Evolutionary conservation across 495 filamentous ascomycete genomes (phyloP), one percentile per base, ranked within the genome.

Genomic region (Cercophora sp.): DNA sequence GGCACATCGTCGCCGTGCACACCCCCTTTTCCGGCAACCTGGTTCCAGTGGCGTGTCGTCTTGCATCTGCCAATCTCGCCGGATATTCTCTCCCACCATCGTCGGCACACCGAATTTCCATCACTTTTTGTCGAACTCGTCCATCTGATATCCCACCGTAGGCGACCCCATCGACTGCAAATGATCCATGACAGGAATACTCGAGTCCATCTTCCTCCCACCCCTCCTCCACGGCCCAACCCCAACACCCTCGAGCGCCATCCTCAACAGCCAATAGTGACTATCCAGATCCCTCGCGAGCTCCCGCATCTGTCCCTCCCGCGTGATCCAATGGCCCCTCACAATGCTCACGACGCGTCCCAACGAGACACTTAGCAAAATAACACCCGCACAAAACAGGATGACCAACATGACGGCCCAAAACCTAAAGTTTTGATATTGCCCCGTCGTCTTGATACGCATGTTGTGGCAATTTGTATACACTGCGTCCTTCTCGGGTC

Each of bases 121-220:
- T n/a, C n/a, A n/a, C n/a, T n/a, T n/a, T n/a, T n/a, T n/a, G n/a
- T n/a, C n/a, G n/a, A n/a, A n/a, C n/a, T n/a, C n/a, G n/a, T n/a
- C n/a, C n/a, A n/a, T n/a, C n/a, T n/a, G n/a, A n/a, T n/a, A n/a
- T n/a, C n/a, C n/a, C n/a, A n/a, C n/a, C n/a, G n/a, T n/a, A n/a
- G n/a, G n/a, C n/a, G n/a, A n/a, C n/a, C n/a, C n/a, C n/a, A n/a
- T n/a, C n/a, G n/a, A n/a, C n/a, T n/a, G n/a, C n/a, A n/a, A n/a
- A n/a, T n/a, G n/a, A 32, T 49, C 47, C 16, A 51, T 37, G 5
- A 51, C 48, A 4, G 48, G 48, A n/a, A 51, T 40, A 13, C n/a
- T 29, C 6, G 16, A n/a, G 22, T 41, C 48, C 48, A 19, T 15
- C 34, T 27, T 37, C 19, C 26, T 5, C 2, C 48, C 36, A 3